Conservation (phyloP, 1,139 yeast species). For the Suzukiozyma palmioleophila region DNA sequence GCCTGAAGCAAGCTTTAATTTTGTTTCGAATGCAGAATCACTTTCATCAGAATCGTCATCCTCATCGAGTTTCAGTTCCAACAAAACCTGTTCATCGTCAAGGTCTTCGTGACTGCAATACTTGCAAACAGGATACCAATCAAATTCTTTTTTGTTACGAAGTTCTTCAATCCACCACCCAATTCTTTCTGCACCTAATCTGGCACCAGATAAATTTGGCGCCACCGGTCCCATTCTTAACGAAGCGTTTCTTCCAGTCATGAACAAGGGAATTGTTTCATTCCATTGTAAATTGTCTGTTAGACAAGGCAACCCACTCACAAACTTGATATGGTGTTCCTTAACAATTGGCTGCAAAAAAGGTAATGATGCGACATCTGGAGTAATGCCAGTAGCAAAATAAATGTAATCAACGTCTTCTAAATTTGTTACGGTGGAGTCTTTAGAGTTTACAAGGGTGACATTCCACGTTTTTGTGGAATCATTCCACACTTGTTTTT, state of each 20-base stretch:
- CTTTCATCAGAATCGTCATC: slow-evolving; percentile 5
- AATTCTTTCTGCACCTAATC: slow-evolving; percentile 45
- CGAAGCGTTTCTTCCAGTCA: slow-evolving; percentile 44
- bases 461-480: slow-evolving; percentile 16
- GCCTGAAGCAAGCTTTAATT: slow-evolving; percentile 26
- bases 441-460: slow-evolving; percentile 9
- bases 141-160: slow-evolving; percentile 19
- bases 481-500: slow-evolving; percentile 18
- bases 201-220: slow-evolving; percentile 48
- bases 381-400: slow-evolving; percentile 41
- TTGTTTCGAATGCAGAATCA: slow-evolving; percentile 16
- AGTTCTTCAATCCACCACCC: slow-evolving; percentile 36
- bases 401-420: slow-evolving; percentile 31
- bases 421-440: slow-evolving; percentile 6
- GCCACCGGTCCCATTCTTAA: slow-evolving; percentile 44
- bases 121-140: slow-evolving; percentile 16
- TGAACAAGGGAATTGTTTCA: slow-evolving; percentile 34
- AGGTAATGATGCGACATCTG: slow-evolving; percentile 26
- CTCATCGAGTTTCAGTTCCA: slow-evolving; percentile 7
- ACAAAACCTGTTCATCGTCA: slow-evolving; percentile 3
- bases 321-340: slow-evolving; percentile 25
- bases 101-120: slow-evolving; percentile 3
- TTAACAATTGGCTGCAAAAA: slow-evolving; percentile 24
- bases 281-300: slow-evolving; percentile 45
- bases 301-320: slow-evolving; percentile 39